phyloP scores from a whole-genome alignment of 768 basidiomycete genomes.

The Strobilomyces echinocephalus region DNA sequence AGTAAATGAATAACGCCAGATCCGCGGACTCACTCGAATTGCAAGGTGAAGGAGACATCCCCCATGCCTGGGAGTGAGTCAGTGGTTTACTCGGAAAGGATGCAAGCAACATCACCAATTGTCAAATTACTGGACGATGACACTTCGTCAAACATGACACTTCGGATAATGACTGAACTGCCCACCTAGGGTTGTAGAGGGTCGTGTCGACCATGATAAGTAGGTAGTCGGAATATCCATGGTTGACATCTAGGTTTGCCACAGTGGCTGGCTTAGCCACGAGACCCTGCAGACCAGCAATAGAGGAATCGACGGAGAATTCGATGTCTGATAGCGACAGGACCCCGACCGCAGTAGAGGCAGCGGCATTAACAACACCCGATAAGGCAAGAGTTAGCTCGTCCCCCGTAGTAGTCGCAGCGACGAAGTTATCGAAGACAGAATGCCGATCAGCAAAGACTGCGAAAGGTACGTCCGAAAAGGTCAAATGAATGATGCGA shows the following conservation, averaged over 20 bases:
- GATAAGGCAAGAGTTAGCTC: constrained; percentile 46
- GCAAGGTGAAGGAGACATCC: constrained; percentile 57
- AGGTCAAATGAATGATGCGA: constrained; percentile 57
- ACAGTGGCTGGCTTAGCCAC: constrained; percentile 53
- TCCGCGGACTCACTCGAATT: constrained; percentile 48
- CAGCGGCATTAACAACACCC: constrained; percentile 52
- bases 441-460: constrained; percentile 45
- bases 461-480: constrained; percentile 55
- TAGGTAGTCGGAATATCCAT: constrained; percentile 62
- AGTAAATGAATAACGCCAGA: neutral
- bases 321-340: constrained; percentile 51
- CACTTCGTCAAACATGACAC: constrained; percentile 1
- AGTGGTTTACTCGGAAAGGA: constrained; percentile 19
- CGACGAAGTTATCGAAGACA: constrained; percentile 58
- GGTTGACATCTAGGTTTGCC: constrained; percentile 57
- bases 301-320: constrained; percentile 54
- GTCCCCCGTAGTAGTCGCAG: constrained; percentile 50
- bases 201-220: constrained; percentile 59
- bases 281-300: constrained; percentile 63
- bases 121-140: constrained; percentile 31
- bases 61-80: constrained; percentile 51
- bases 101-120: constrained; percentile 24
- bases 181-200: constrained; percentile 63
- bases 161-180: neutral
- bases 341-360: constrained; percentile 62